Base-by-base conservation (phyloP, 768 basidiomycete species). In the Rhodotorula toruloides region DNA sequence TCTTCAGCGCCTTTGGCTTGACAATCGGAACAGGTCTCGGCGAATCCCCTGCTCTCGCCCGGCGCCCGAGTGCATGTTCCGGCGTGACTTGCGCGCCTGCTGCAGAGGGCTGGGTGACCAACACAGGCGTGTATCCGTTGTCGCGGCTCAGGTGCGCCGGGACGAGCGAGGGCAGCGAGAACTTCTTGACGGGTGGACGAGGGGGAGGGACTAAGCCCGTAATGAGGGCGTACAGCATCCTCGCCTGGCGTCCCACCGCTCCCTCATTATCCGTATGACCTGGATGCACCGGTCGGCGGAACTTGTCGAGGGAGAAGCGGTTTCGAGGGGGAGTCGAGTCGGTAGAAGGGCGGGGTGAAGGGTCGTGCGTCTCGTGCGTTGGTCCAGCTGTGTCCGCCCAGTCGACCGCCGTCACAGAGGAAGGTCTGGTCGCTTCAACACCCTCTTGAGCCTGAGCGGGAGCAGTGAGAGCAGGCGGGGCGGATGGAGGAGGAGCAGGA, bases 1-100 rank as follows among this genome's bases (percentile, higher is more conserved):
- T 67, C 49, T 54, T 57, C 27, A 67, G 40, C 54, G 59, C 55
- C 39, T 62, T 61, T 22, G 65, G 47, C 55, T 53, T 56, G 27
- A 57, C 59, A 17, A 48, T 44, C 29, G 59, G 40, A 4, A 54
- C 50, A 1, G 60, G 43, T 36, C n/a, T 49, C 48, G 34, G 43
- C 34, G 12, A 47, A n/a, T n/a, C n/a, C n/a, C n/a, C n/a, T n/a
- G n/a, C n/a, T n/a, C n/a, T 29, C 27, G 47, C 47, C 27, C 47
- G n/a, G 13, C 13, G 13, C 25, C 47, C 47, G 25, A 13, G 47
- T 4, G 47, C 47, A 21, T 44, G 43, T 25, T 3, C 21, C 43
- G 11, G 11, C 43, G 7, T 19, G 21, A n/a, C n/a, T n/a, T n/a
- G n/a, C n/a, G n/a, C n/a, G n/a, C n/a, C n/a, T n/a, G n/a, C n/a